Percentiles rank a stretch among this genome's conserved stretches.
phyloP scores from a whole-genome alignment of 352 stramenopile genomes.

The Globisporangium perplexum region DNA sequence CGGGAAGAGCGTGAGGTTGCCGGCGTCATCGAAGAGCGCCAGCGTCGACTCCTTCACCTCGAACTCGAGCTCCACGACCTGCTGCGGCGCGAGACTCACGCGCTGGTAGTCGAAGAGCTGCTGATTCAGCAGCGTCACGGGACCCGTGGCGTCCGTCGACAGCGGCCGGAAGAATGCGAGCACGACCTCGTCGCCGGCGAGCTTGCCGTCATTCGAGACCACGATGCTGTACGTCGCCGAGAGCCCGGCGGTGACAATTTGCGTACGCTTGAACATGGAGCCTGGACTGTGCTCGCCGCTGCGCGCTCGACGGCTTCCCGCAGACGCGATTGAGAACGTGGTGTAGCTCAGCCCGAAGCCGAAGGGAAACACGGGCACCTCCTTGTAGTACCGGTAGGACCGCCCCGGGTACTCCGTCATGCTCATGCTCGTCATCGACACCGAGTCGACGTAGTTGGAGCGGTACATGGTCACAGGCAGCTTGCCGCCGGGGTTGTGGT shows the following conservation, averaged over 20 bases:
- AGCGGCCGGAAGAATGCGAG: constrained; percentile 75
- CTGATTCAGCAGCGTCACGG: constrained; percentile 60
- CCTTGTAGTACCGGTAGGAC: constrained; percentile 91
- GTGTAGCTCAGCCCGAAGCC: constrained; percentile 90
- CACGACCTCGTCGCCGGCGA: constrained; percentile 65
- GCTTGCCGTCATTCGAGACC: constrained; percentile 49
- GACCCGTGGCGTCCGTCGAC: constrained; percentile 44
- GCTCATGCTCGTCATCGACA: constrained; percentile 87
- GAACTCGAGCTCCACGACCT: constrained; percentile 35
- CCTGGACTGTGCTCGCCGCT: not conserved
- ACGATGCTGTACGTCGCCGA: constrained; percentile 45
- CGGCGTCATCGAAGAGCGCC: constrained; percentile 48
- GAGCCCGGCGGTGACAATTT: constrained; percentile 28
- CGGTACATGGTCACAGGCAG: constrained; percentile 86
- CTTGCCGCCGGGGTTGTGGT: constrained; percentile 73
- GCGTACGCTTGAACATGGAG: constrained; percentile 2
- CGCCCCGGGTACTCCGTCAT: constrained; percentile 87
- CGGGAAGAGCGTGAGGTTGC: constrained; percentile 47
- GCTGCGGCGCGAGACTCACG: constrained; percentile 33
- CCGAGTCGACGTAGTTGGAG: constrained; percentile 63
- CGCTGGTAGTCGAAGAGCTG: constrained; percentile 71
- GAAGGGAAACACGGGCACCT: constrained; percentile 86
- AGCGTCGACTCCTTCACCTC: constrained; percentile 38
- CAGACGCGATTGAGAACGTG: constrained; percentile 45
- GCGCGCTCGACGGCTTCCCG: not conserved